Conservation (phyloP, 202 grass and related monocot species). For the Eragrostis tef region DNA sequence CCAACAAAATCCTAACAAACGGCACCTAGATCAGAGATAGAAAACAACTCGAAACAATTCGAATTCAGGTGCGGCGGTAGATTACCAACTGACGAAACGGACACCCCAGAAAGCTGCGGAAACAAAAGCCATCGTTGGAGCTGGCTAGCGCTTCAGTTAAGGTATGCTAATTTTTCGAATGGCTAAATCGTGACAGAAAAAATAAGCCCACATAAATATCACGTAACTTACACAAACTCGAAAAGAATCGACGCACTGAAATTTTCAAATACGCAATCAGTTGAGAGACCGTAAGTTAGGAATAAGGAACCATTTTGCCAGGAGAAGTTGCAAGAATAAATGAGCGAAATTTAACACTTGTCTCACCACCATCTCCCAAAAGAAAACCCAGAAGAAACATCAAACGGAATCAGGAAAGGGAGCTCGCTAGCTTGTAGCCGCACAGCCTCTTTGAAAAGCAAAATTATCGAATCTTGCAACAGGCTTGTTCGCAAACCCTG, state of each 20-base stretch:
- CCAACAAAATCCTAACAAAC: slow-evolving; percentile 34
- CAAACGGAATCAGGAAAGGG: neutral
- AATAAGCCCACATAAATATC: neutral
- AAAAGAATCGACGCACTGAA: neutral
- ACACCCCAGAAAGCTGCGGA: neutral
- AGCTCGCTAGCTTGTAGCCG: neutral
- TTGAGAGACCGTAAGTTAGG: too few relatives aligned
- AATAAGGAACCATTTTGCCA: too few relatives aligned
- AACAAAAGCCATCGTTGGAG: slow-evolving; percentile 1
- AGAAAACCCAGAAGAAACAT: neutral
- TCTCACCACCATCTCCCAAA: neutral
- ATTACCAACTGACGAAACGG: slow-evolving; percentile 38
- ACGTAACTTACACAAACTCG: neutral
- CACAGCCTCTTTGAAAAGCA: neutral
- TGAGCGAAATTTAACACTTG: neutral
- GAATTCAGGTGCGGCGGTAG: slow-evolving; percentile 9
- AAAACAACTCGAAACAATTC: neutral
- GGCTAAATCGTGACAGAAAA: neutral
- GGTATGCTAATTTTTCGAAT: neutral
- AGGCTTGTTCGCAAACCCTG: neutral
- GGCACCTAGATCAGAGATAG: neutral
- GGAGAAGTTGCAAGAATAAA: neutral
- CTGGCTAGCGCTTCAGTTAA: neutral
- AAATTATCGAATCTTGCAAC: neutral
- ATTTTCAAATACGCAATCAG: neutral